Conservation (phyloP, 768 basidiomycete genomes). For the Auricularia heimuer region DNA sequence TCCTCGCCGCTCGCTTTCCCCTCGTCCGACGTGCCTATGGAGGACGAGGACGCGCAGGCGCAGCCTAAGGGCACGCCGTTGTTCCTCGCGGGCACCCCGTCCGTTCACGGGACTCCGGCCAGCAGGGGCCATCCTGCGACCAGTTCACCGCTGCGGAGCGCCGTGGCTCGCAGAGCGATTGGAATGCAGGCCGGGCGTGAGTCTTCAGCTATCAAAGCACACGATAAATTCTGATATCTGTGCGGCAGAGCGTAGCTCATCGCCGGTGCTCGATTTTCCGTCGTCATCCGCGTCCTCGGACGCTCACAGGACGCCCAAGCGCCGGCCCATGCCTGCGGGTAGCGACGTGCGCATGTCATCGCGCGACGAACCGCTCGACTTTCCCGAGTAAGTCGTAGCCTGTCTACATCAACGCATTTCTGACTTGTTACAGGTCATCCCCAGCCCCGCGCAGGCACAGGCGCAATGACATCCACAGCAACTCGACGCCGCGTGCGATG, state of each 20-base stretch:
- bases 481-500: constrained; percentile 36
- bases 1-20: constrained; percentile 58
- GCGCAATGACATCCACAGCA: constrained; percentile 48
- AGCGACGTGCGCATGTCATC: constrained; percentile 8
- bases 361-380: constrained; percentile 61
- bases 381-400: constrained; percentile 46
- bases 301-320: constrained; percentile 28
- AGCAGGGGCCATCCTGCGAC: constrained; percentile 29
- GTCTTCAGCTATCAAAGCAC: constrained; percentile 1
- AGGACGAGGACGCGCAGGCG: constrained; percentile 26
- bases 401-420: neutral
- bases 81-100: constrained; percentile 47
- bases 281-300: constrained; percentile 44
- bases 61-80: constrained; percentile 38
- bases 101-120: constrained; percentile 38
- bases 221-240: constrained; percentile 1
- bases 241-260: constrained; percentile 42
- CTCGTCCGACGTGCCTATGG: constrained; percentile 53
- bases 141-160: constrained; percentile 36
- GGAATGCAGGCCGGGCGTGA: constrained; percentile 37
- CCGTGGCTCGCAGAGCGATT: constrained; percentile 40
- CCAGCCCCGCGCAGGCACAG: constrained; percentile 31
- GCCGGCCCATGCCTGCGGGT: constrained; percentile 21
- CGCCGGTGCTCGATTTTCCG: constrained; percentile 48
- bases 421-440: neutral